Conservation (phyloP, 768 basidiomycete genomes). For the Phanerochaete carnosa region DNA sequence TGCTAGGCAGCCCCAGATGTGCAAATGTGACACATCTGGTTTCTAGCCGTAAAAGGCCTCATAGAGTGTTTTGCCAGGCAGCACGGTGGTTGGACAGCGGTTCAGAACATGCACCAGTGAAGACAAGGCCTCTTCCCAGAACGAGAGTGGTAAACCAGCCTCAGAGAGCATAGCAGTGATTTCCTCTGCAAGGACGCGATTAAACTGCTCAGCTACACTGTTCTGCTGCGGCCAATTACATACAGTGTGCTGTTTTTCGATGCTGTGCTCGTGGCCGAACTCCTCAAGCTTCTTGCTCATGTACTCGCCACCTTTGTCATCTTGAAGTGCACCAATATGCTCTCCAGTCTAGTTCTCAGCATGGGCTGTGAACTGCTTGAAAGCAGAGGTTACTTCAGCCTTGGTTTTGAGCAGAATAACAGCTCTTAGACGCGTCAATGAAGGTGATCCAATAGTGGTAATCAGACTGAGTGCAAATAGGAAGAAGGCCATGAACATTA, state of each 20-base stretch:
- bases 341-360: constrained; percentile 23
- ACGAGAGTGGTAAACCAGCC: constrained; percentile 6
- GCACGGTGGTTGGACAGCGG: constrained; percentile 16
- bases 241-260: constrained; percentile 18
- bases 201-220: constrained; percentile 35
- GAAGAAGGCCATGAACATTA: constrained; percentile 19
- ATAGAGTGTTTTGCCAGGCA: no score
- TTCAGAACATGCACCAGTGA: constrained; percentile 24
- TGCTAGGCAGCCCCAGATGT: no score
- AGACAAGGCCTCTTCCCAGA: constrained; percentile 15
- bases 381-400: constrained; percentile 20
- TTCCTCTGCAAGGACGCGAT: no score
- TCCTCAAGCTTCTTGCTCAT: constrained; percentile 11
- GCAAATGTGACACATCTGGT: no score
- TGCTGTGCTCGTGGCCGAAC: constrained; percentile 16
- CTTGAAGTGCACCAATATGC: constrained; percentile 14
- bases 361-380: constrained; percentile 27
- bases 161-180: no score
- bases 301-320: no score
- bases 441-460: neutral
- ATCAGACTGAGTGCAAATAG: constrained; percentile 3
- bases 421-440: neutral
- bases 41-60: no score
- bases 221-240: constrained; percentile 35
- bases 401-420: constrained; percentile 16